phyloP scores from a whole-genome alignment of 1,284 basidiomycete genomes.

The Rhodotorula sp. region DNA sequence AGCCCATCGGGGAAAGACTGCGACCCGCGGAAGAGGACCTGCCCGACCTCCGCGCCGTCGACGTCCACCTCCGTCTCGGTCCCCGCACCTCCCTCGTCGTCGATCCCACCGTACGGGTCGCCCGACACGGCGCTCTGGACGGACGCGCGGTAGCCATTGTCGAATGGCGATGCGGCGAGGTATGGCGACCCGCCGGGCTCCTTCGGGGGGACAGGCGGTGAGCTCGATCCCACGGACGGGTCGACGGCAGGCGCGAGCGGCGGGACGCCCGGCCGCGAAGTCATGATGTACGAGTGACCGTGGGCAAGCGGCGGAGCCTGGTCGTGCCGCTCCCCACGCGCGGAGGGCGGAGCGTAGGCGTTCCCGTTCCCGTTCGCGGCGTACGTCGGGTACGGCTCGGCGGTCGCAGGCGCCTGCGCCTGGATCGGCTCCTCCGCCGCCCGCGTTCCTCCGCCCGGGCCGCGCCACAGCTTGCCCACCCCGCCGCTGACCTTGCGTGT shows the following conservation, averaged over 20 bases:
- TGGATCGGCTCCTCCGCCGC: neutral
- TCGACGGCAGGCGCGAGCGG: slow-evolving; percentile 12
- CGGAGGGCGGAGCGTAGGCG: neutral
- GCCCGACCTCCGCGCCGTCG: slow-evolving; percentile 10
- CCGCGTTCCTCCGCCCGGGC: neutral
- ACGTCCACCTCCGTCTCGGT: neutral
- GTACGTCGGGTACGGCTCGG: neutral
- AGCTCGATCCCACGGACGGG: neutral
- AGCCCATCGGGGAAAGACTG: slow-evolving; percentile 6
- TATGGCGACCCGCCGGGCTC: neutral
- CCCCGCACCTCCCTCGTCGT: neutral
- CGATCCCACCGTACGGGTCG: slow-evolving; percentile 30
- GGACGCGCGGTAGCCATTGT: neutral
- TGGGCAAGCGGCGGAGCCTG: neutral
- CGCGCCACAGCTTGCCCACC: neutral
- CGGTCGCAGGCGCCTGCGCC: neutral
- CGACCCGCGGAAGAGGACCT: slow-evolving; percentile 29
- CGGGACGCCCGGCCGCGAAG: neutral
- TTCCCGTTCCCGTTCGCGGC: neutral
- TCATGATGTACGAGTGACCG: neutral
- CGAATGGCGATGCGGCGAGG: neutral
- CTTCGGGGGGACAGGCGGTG: slow-evolving; percentile 20
- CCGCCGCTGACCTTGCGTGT: slow-evolving; percentile 1
- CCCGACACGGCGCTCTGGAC: neutral
- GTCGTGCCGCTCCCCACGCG: neutral